phyloP scores from a whole-genome alignment of 176 grass and related monocot species.

The Pontederia crassipes region DNA sequence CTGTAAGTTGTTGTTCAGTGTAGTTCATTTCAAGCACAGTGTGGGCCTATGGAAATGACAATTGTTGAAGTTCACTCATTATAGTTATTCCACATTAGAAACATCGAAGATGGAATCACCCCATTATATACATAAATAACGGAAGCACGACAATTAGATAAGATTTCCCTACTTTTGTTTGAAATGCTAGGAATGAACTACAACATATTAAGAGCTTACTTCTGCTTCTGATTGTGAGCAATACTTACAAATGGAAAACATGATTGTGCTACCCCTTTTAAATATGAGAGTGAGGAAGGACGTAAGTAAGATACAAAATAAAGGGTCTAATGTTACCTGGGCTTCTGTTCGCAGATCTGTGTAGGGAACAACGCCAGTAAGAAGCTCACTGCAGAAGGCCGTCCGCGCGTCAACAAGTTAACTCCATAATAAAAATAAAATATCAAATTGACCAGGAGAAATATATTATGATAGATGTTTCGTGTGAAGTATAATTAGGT shows the following conservation, averaged over 20 bases:
- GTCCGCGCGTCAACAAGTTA: constrained; percentile 1
- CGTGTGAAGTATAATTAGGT: too few species aligned
- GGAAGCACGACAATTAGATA: too few species aligned
- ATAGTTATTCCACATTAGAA: not conserved
- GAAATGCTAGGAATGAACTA: too few species aligned
- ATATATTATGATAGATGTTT: too few species aligned
- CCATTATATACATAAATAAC: not conserved
- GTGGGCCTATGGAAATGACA: constrained; percentile 60
- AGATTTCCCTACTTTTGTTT: too few species aligned
- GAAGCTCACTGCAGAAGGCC: constrained; percentile 69
- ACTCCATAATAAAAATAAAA: too few species aligned
- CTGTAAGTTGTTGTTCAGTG: constrained; percentile 82
- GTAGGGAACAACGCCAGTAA: constrained; percentile 88
- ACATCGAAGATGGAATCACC: not conserved
- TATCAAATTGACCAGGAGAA: too few species aligned
- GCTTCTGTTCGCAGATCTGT: constrained; percentile 95
- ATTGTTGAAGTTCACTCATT: not conserved
- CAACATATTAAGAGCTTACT: too few species aligned
- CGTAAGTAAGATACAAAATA: constrained; percentile 7
- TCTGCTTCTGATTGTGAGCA: too few species aligned
- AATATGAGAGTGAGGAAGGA: too few species aligned
- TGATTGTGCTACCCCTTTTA: too few species aligned
- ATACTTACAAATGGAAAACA: not conserved
- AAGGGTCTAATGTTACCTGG: constrained; percentile 46
- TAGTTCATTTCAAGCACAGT: constrained; percentile 98